A percentile compares a stretch with the other conserved stretches of the same genome.
Evolutionary conservation across 192 early-diverging fungal species (phyloP).

Genomic region (Coemansia sp.): DNA sequence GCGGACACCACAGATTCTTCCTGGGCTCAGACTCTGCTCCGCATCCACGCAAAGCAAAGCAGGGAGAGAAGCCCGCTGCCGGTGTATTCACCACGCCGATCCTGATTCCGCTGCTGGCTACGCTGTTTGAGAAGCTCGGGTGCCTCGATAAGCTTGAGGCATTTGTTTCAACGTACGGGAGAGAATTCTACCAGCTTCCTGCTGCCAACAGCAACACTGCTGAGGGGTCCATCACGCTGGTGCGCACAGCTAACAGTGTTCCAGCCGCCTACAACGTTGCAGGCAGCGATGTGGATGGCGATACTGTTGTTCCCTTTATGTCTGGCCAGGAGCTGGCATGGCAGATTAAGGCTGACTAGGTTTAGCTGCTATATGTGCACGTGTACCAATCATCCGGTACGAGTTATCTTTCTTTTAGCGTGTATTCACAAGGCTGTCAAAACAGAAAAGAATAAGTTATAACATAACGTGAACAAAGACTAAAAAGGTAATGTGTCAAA

Average conservation of each 20-base stretch:
- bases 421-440: too few species aligned
- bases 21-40: constrained; percentile 96
- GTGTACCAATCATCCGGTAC: too few species aligned
- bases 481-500: too few species aligned
- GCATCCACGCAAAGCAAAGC: constrained; percentile 86
- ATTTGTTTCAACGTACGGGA: constrained; percentile 87
- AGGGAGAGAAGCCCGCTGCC: constrained; percentile 74
- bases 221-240: constrained; percentile 39
- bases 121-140: constrained; percentile 84
- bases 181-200: constrained; percentile 80
- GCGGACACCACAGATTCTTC: constrained; percentile 95
- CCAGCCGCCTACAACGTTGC: constrained; percentile 25
- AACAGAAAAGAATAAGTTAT: too few species aligned
- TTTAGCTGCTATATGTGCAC: too few species aligned
- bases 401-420: too few species aligned
- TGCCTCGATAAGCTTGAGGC: constrained; percentile 76
- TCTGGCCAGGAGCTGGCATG: constrained; percentile 70
- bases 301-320: constrained; percentile 81
- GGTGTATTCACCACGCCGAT: constrained; percentile 93
- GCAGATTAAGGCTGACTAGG: constrained; percentile 51
- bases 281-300: constrained; percentile 7
- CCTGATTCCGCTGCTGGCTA: constrained; percentile 82
- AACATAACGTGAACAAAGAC: too few species aligned
- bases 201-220: constrained; percentile 15
- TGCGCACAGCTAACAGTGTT: constrained; percentile 20